These are phyloP conservation scores for Cerrena zonata DNA, from an alignment of 1,284 basidiomycete species.

Conservation along the genomic window DNA sequence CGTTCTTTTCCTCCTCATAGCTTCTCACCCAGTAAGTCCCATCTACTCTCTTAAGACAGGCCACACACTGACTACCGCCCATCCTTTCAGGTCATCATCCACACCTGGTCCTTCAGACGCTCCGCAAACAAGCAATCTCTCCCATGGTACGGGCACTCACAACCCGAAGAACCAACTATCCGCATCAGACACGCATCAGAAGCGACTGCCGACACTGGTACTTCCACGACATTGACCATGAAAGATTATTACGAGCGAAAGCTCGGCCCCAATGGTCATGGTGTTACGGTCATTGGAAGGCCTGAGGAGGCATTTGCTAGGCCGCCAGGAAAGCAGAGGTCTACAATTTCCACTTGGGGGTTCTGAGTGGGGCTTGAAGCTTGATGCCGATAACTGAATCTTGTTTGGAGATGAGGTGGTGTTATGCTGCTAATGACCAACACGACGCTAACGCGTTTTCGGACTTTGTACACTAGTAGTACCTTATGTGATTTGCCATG, in stretches of 20 bases:
- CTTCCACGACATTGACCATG: not conserved
- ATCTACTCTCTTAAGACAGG: not conserved
- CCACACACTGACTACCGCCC: not conserved
- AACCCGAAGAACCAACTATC: not conserved
- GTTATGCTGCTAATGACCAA: too few relatives aligned
- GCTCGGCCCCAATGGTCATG: not conserved
- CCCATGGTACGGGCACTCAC: not conserved
- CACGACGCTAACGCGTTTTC: too few relatives aligned
- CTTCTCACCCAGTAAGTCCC: constrained; percentile 19
- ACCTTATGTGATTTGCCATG: too few relatives aligned
- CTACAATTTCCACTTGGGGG: constrained; percentile 12
- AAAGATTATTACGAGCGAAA: constrained; percentile 1
- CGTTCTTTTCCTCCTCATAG: constrained; percentile 22
- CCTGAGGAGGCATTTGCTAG: constrained; percentile 14
- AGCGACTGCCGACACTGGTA: not conserved
- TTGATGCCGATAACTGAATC: too few relatives aligned
- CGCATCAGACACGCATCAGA: not conserved
- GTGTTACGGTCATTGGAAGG: constrained; percentile 14
- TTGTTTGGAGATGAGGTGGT: too few relatives aligned
- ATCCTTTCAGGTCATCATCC: constrained; percentile 11
- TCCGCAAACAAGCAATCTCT: not conserved
- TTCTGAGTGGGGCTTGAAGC: constrained; percentile 8
- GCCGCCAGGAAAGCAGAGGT: not conserved
- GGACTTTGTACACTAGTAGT: too few relatives aligned
- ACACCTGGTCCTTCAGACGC: constrained; percentile 19